Percentiles rank a stretch among this genome's conserved stretches.
Conservation (phyloP, 495 filamentous ascomycete species). For the Penicillium cataractarum region DNA sequence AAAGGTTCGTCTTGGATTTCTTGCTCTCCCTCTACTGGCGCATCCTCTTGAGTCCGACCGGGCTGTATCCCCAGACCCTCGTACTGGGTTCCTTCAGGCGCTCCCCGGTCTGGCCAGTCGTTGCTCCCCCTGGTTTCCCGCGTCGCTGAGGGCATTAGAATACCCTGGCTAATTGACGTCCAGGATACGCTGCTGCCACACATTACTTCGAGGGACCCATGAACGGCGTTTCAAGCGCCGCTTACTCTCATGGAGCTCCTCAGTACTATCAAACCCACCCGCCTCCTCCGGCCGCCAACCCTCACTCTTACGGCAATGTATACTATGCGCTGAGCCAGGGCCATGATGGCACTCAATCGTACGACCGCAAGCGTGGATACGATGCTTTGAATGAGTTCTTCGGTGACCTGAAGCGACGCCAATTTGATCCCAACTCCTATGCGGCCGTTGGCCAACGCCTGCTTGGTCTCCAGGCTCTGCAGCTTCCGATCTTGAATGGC, state of each 20-base stretch:
- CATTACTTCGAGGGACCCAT: constrained; percentile 52
- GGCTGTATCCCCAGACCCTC: background rate
- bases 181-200: constrained; percentile 44
- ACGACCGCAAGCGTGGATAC: constrained; percentile 77
- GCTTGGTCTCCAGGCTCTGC: constrained; percentile 69
- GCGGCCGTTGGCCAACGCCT: constrained; percentile 79
- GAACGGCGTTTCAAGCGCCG: constrained; percentile 42
- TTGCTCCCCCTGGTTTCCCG: background rate
- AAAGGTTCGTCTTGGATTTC: constrained; percentile 32
- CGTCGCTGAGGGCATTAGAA: background rate
- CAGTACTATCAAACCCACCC: constrained; percentile 65
- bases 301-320: constrained; percentile 68
- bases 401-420: constrained; percentile 83
- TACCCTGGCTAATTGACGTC: constrained; percentile 8
- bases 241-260: constrained; percentile 50
- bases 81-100: background rate
- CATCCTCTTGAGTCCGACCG: background rate
- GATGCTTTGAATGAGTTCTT: constrained; percentile 95
- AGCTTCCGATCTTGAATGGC: constrained; percentile 67
- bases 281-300: constrained; percentile 49
- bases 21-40: background rate
- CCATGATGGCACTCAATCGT: constrained; percentile 51
- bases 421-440: constrained; percentile 84
- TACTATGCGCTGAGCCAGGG: constrained; percentile 68
- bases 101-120: background rate